Base-by-base conservation (phyloP, 306 rosid species). In the Trichosanthes cucumerina region DNA sequence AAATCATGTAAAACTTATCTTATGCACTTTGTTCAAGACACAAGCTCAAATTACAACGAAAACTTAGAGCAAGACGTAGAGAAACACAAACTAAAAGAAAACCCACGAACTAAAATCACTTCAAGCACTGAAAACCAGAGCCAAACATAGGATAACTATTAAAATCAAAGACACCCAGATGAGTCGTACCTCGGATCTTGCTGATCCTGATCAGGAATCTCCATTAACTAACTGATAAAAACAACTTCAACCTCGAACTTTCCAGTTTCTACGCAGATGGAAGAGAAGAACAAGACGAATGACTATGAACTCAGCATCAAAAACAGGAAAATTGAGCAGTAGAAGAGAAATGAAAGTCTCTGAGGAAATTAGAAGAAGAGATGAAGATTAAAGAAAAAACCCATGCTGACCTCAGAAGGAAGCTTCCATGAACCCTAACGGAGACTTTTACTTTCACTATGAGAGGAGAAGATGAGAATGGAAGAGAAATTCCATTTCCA, bases 111-210 rank as follows among this genome's bases (percentile, higher is more conserved):
- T 49, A 82, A 82, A 79, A 70, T 23, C 8, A 70, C 24, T 14
- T 46, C 28, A 49, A 58, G 11, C 21, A 78, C 5, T 47, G 13
- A 34, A 65, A 70, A 58, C 47, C 49, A 26, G 34, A 59, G 71
- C 50, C 50, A 38, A 79, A 77, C 13, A 12, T 31, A 64, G 23
- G 60, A 62, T 53, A 47, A 46, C 28, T 9, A 79, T n/a, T 26
- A 1, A 76, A 78, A 74, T 23, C 44, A 65, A 82, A 73, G 85
- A n/a, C 16, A 78, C 80, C 84, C 78, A 87, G 82, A 87, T 12
- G 77, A 71, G 52, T 33, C 56, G 41, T 57, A 91, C 97, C 89
- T 86, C 86, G 80, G 93, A 90, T 93, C 90, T 84, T 79, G 91
- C 65, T 81, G 82, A 81, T 89, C 91, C 84, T 79, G 87, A 85